phyloP scores from a whole-genome alignment of 345 rosid genomes.

The Carallia pectinifolia region DNA sequence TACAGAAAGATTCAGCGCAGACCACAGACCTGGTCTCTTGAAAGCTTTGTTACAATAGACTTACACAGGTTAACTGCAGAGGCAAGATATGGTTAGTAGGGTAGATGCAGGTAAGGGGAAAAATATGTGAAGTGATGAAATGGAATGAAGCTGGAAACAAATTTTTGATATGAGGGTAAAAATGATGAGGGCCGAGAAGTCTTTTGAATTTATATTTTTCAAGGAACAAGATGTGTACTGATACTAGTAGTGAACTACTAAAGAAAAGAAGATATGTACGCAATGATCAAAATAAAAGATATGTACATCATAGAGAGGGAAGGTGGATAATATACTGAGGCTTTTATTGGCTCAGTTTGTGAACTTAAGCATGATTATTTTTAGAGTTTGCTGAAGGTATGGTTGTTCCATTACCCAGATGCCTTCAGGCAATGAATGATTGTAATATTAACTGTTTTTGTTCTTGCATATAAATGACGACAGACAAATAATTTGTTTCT shows the following conservation, averaged over 20 bases:
- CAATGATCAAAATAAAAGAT: neutral
- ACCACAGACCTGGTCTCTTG: neutral
- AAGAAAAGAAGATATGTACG: neutral
- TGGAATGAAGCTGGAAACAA: neutral
- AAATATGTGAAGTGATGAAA: neutral
- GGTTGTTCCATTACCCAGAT: neutral
- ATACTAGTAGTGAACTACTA: neutral
- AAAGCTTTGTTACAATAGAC: neutral
- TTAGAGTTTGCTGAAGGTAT: neutral
- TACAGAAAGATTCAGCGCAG: neutral
- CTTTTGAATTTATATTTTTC: neutral
- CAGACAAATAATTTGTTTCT: too few relatives aligned
- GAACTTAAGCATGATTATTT: neutral
- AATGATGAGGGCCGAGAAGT: neutral
- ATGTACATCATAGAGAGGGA: neutral
- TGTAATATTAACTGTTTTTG: neutral
- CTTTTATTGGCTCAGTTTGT: neutral
- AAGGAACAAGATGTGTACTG: neutral
- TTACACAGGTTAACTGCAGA: neutral
- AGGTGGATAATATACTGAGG: neutral
- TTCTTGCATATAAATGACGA: neutral
- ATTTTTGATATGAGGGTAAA: neutral
- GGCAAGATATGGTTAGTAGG: neutral
- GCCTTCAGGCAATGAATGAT: neutral
- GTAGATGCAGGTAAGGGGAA: neutral